Evolutionary conservation across 2,329 filamentous ascomycete species (phyloP), one percentile per base, ranked within the genome.

Genomic region (Sporothrix inflata): DNA sequence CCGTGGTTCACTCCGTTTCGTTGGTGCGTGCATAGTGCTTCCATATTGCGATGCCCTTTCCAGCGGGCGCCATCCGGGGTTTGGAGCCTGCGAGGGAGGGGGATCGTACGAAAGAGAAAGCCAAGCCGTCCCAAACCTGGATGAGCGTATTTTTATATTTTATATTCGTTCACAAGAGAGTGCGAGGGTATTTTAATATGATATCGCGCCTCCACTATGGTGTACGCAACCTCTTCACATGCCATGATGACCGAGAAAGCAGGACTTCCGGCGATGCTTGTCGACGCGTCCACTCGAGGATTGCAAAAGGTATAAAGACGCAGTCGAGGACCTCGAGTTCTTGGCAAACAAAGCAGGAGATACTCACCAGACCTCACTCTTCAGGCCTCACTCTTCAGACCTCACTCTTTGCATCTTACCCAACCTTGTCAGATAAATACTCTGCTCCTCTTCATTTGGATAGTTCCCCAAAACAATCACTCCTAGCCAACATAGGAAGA

Each of bases 21-120:
- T 49, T 51, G 45, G 53, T 27, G 60, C 57, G 24, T 40, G 16
- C 65, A 74, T 42, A 74, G 66, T 74, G 73, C 14, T 51, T 49
- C 51, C 66, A 74, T 74, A 72, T 74, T 69, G 34, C 34, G 69
- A 42, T 27, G 27, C 30, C 21, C 14, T 42, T 24, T 34, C 5
- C 11, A 24, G 34, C 57, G 12, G 38, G 19, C 19, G 42, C 57
- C 38, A 21, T 11, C 55, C n/a, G 14, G 38, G 57, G 21, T 47
- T 47, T 47, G 61, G 21, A 30, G 40, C 40, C 21, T 34, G 1
- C 9, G 11, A 24, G 24, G 19, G 6, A 34, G n/a, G 9, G 14
- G 21, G 12, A 38, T n/a, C n/a, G n/a, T n/a, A n/a, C n/a, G 27
- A 1, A 19, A 30, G 27, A 53, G 65, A 53, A 24, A 45, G 68